Evolutionary conservation across 768 basidiomycete species (phyloP), one percentile per base, ranked within the genome.

Genomic region (Mycena alexandri): DNA sequence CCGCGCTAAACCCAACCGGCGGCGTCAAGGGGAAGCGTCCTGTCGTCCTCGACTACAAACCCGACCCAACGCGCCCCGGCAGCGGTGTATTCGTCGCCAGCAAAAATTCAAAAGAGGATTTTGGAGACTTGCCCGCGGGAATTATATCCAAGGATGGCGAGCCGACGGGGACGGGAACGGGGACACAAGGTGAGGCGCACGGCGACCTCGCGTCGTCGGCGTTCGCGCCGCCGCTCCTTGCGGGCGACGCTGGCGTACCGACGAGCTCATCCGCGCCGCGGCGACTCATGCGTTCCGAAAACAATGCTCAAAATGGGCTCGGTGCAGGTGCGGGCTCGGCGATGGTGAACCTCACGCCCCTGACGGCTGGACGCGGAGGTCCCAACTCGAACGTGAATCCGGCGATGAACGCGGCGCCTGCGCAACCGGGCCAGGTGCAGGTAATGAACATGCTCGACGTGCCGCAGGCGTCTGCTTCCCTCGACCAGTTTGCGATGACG

Each of bases 1-100:
- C 90, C 12, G 82, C 86, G 17, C 83, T 95, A 63, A 96, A 95
- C 75, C 95, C 96, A 4, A 90, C 86, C 0, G 92, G 93, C 1
- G 90, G 91, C 33, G 89, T 87, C 64, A 88, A 81, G 41, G 86
- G 79, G 56, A 86, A 84, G 69, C 84, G 82, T n/a, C 86, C 85
- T 7, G 73, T 85, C 5, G 78, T 84, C 48, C 79, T 96, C 59
- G 85, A 89, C 68, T 97, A 93, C 80, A 86, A 88, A 74, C 90
- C 91, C 69, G 95, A 97, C 76, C 85, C 88, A 9, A 89, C 89
- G 52, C 85, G 91, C 52, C 93, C 94, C 13, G 95, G 94, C n/a
- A 90, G 91, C 11, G 95, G 95, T 13, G 89, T 96, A 9, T 98
- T 93, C 71, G 76, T 96, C 52, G 94, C 91, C 4, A 81, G 81